phyloP scores from a whole-genome alignment of 2,329 filamentous ascomycete genomes.

The Colletotrichum musicola region DNA sequence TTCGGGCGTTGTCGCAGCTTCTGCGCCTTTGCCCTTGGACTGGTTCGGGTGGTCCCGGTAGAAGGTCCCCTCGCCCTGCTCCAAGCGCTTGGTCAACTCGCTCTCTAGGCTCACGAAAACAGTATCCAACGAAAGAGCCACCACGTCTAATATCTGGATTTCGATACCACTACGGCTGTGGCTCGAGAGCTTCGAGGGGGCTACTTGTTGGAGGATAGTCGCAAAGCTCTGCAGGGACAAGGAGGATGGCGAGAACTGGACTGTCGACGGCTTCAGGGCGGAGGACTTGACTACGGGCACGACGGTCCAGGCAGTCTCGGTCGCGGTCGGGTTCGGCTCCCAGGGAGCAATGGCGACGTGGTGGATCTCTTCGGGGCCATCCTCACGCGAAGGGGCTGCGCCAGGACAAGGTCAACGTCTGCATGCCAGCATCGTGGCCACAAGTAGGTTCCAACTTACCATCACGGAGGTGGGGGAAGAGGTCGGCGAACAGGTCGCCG shows the following conservation, averaged over 20 bases:
- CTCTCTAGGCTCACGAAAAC: constrained; percentile 89
- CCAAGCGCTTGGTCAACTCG: constrained; percentile 81
- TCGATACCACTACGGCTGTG: constrained; percentile 84
- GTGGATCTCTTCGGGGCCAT: constrained; percentile 57
- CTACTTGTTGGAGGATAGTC: constrained; percentile 76
- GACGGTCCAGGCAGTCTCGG: constrained; percentile 84
- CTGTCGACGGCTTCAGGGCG: constrained; percentile 78
- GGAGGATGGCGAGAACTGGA: constrained; percentile 82
- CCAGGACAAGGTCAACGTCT: constrained; percentile 8
- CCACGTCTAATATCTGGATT: constrained; percentile 84
- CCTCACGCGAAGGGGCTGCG: constrained; percentile 23
- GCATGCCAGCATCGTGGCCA: background rate
- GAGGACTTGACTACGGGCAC: constrained; percentile 78
- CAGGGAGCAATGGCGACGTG: constrained; percentile 82
- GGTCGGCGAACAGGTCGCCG: constrained; percentile 84
- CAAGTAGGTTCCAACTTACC: constrained; percentile 54
- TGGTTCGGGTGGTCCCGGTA: constrained; percentile 71
- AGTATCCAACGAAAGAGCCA: constrained; percentile 83
- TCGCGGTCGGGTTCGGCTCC: constrained; percentile 68
- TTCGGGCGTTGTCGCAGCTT: constrained; percentile 7
- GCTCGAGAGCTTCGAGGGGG: constrained; percentile 80
- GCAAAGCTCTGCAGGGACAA: constrained; percentile 84
- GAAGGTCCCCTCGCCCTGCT: constrained; percentile 87
- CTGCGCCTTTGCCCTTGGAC: constrained; percentile 57
- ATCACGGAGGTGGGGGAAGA: constrained; percentile 75